Conservation (phyloP, 1,284 basidiomycete species). For the Pyrrhoderma lamaoense region DNA sequence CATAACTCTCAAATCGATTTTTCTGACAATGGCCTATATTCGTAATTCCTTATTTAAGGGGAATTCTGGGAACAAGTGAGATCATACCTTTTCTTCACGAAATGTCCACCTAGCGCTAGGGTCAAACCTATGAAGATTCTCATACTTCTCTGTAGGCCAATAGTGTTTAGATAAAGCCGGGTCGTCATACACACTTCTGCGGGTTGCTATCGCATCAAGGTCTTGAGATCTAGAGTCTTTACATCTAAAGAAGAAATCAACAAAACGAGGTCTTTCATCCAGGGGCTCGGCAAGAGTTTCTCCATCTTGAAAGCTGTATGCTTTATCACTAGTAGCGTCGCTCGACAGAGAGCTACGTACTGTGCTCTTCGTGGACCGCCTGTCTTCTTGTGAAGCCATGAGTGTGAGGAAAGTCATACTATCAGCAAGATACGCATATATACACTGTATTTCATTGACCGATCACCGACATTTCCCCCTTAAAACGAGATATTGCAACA, state of each 20-base stretch:
- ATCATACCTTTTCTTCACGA: constrained; percentile 50
- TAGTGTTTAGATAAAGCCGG: constrained; percentile 44
- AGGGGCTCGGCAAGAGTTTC: constrained; percentile 19
- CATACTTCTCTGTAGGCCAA: constrained; percentile 50
- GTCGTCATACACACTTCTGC: constrained; percentile 51
- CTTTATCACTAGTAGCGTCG: too few species aligned
- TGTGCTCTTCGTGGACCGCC: too few species aligned
- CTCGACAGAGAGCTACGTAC: too few species aligned
- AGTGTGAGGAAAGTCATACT: too few species aligned
- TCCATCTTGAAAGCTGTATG: neutral
- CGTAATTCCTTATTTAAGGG: constrained; percentile 28
- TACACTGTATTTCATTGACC: too few species aligned
- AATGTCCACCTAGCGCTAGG: constrained; percentile 62
- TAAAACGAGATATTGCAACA: too few species aligned
- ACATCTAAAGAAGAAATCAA: constrained; percentile 20
- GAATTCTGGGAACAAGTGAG: constrained; percentile 31
- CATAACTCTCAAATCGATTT: constrained; percentile 59
- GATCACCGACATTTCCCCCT: too few species aligned
- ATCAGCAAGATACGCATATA: too few species aligned
- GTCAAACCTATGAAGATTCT: constrained; percentile 62
- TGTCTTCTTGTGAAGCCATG: too few species aligned
- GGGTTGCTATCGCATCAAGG: constrained; percentile 45
- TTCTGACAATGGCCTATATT: constrained; percentile 46
- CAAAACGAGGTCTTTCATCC: constrained; percentile 15
- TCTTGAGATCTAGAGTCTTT: constrained; percentile 23